phyloP scores from a whole-genome alignment of 495 filamentous ascomycete genomes.

The Penicillium lividum region DNA sequence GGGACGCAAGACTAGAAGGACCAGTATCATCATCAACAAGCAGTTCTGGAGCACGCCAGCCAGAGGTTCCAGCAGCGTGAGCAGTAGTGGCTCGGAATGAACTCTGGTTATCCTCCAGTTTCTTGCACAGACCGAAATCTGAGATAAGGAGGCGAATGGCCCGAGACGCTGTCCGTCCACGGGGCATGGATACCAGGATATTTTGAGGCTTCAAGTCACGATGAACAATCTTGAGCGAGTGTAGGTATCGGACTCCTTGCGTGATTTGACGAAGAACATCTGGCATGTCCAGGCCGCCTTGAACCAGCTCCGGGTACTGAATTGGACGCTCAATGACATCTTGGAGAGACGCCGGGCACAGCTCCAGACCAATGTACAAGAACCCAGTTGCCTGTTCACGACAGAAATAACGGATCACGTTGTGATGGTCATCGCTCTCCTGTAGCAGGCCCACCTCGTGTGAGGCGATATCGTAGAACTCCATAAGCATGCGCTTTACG shows the following conservation, averaged over 20 bases:
- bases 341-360: conserved; percentile 91
- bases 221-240: conserved; percentile 92
- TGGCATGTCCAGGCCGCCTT: conserved; percentile 54
- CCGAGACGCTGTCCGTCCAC: conserved; percentile 35
- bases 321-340: conserved; percentile 77
- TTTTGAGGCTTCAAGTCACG: conserved; percentile 98
- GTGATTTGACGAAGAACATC: conserved; percentile 82
- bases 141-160: conserved; percentile 81
- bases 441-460: conserved; percentile 88
- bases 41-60: conserved; percentile 94
- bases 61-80: conserved; percentile 88
- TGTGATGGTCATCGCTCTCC: conserved; percentile 92
- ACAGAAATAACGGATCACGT: conserved; percentile 94
- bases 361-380: conserved; percentile 92
- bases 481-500: conserved; percentile 93
- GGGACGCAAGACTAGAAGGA: conserved; percentile 35
- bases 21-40: conserved; percentile 72
- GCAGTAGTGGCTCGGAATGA: conserved; percentile 93
- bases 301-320: conserved; percentile 58
- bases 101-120: conserved; percentile 91
- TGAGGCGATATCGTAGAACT: conserved; percentile 92
- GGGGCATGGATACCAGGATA: conserved; percentile 71
- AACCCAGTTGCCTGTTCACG: conserved; percentile 88
- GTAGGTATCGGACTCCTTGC: conserved; percentile 81
- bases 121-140: conserved; percentile 97